These are phyloP conservation scores for Simplicillium sp. DNA, from an alignment of 2,329 filamentous ascomycete genomes.

Conservation along the genomic window DNA sequence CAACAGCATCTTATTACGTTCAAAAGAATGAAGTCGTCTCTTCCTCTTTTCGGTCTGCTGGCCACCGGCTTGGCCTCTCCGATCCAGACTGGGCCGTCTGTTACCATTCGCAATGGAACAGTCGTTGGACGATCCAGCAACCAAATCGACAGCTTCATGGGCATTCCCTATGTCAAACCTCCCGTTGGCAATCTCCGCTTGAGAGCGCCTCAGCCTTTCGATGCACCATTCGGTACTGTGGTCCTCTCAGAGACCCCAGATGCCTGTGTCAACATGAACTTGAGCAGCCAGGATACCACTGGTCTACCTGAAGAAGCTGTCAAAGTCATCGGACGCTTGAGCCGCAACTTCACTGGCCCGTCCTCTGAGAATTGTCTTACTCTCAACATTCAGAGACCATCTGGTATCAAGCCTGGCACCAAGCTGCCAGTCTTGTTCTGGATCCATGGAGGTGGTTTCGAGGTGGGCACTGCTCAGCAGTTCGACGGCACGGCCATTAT, in stretches of 20 bases:
- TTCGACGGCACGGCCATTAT: neutral
- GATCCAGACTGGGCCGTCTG: constrained; percentile 12
- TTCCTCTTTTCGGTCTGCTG: neutral
- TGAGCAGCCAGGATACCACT: neutral
- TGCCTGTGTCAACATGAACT: constrained; percentile 35
- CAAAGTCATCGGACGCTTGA: neutral
- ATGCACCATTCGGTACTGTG: constrained; percentile 46
- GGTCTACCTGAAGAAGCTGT: neutral
- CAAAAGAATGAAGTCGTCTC: too few relatives aligned
- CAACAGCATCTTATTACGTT: too few relatives aligned
- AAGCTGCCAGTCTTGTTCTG: constrained; percentile 61
- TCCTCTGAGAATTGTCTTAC: constrained; percentile 53
- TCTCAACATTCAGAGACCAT: constrained; percentile 49
- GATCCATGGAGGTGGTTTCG: constrained; percentile 62
- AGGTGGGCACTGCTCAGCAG: constrained; percentile 46
- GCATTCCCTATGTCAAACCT: constrained; percentile 66
- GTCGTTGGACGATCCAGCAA: constrained; percentile 36
- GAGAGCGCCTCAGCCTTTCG: constrained; percentile 53
- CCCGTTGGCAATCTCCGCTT: constrained; percentile 59
- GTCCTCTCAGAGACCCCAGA: constrained; percentile 36
- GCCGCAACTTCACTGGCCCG: neutral
- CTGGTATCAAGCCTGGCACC: constrained; percentile 39
- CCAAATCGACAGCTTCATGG: constrained; percentile 58
- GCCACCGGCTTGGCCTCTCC: neutral
- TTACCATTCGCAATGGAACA: constrained; percentile 46